A percentile compares a stretch with the other conserved stretches of the same genome.
These are phyloP conservation scores for Nicotiana sylvestris DNA, from an alignment of 257 asterid species.

Conservation along the genomic window DNA sequence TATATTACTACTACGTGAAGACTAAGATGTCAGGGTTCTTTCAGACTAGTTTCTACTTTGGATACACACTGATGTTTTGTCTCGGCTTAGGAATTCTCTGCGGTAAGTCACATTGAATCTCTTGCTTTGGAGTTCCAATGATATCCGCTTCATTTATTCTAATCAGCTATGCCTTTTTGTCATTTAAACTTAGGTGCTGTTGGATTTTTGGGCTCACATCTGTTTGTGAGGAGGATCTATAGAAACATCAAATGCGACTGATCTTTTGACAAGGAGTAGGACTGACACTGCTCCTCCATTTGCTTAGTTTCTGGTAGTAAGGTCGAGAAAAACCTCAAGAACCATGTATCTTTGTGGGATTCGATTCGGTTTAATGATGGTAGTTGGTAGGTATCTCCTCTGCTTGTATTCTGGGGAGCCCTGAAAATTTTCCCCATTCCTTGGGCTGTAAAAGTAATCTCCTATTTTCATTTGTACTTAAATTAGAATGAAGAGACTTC, in stretches of 20 bases:
- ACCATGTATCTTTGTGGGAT: constrained; percentile 5
- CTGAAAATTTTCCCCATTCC: constrained; percentile 24
- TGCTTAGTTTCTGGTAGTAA: neutral
- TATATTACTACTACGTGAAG: constrained; percentile 54
- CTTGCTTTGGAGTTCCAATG: neutral
- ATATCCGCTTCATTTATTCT: neutral
- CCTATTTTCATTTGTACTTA: constrained; percentile 18
- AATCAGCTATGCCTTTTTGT: neutral
- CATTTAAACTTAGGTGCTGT: constrained; percentile 60
- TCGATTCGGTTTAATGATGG: constrained; percentile 21
- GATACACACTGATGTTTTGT: constrained; percentile 65
- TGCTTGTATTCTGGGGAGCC: constrained; percentile 26
- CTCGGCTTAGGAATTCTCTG: constrained; percentile 71
- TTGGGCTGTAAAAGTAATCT: constrained; percentile 29
- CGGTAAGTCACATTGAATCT: constrained; percentile 46
- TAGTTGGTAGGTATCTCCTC: constrained; percentile 32
- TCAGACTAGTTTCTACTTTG: constrained; percentile 65
- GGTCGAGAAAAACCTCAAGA: constrained; percentile 16
- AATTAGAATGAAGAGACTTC: constrained; percentile 33
- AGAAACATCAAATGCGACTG: constrained; percentile 91
- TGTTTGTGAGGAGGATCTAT: constrained; percentile 94
- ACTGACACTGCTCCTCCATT: constrained; percentile 12
- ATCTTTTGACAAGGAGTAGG: constrained; percentile 7
- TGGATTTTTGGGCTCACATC: constrained; percentile 86
- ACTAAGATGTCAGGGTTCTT: constrained; percentile 75